Evolutionary conservation across 345 rosid genomes (phyloP).

Genomic region (Lepidium aucheri): DNA sequence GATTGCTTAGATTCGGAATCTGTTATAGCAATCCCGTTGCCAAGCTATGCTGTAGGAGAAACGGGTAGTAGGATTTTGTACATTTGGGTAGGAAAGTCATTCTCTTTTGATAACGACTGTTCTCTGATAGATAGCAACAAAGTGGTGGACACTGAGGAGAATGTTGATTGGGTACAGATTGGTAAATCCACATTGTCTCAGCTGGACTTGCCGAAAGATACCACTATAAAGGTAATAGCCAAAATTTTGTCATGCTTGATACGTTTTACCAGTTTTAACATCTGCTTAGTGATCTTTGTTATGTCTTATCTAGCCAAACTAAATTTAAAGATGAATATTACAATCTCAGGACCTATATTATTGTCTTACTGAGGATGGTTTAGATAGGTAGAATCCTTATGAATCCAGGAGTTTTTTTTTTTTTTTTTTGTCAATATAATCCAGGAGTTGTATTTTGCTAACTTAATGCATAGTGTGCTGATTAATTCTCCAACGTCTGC

Average conservation of each 20-base stretch:
- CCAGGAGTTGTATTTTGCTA: not conserved
- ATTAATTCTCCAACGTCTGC: not conserved
- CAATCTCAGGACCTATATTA: not conserved
- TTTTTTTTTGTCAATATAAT: too few species aligned
- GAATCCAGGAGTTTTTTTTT: not conserved
- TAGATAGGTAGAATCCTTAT: not conserved
- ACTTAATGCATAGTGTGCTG: not conserved
- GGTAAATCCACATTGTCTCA: slow-evolving; percentile 47
- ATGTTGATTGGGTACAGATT: slow-evolving; percentile 53
- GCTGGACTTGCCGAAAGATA: slow-evolving; percentile 55
- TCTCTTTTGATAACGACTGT: slow-evolving; percentile 33
- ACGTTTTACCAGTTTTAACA: not conserved
- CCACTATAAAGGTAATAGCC: slow-evolving; percentile 51
- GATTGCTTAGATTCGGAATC: slow-evolving; percentile 52
- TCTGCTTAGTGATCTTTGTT: not conserved
- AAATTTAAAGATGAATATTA: not conserved
- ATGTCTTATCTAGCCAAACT: not conserved
- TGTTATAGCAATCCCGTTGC: slow-evolving; percentile 47
- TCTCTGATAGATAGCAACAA: slow-evolving; percentile 37
- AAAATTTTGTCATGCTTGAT: not conserved
- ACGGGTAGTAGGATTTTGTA: slow-evolving; percentile 44
- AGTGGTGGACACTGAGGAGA: slow-evolving; percentile 28
- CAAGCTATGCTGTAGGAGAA: slow-evolving; percentile 34
- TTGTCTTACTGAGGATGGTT: not conserved
- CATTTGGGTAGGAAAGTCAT: slow-evolving; percentile 81